A percentile compares a stretch with the other conserved stretches of the same genome.
phyloP scores from a whole-genome alignment of 73 alveolate species.

The Paramecium pentaurelia region DNA sequence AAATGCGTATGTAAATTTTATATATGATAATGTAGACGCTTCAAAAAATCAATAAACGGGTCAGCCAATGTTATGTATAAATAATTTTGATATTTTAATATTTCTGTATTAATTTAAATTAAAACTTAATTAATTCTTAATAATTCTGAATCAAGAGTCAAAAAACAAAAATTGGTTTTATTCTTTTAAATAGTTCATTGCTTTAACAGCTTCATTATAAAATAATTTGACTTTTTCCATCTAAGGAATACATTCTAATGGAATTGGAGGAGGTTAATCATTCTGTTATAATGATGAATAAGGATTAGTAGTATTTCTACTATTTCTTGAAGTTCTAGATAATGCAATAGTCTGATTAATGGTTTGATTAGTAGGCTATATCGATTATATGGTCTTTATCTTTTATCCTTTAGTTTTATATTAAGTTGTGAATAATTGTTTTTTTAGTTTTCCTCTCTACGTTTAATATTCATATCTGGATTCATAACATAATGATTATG shows the following conservation, averaged over 20 bases:
- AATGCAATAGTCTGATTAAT: not conserved
- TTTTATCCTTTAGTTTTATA: not conserved
- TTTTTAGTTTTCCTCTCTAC: slow-evolving; percentile 1
- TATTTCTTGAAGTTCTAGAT: not conserved
- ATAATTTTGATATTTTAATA: not conserved
- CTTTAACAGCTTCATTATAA: slow-evolving; percentile 12
- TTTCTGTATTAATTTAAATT: not conserved
- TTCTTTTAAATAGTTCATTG: slow-evolving; percentile 22
- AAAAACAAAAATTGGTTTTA: not conserved
- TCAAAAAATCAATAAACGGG: not conserved
- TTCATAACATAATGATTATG: not conserved
- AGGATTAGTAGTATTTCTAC: not conserved
- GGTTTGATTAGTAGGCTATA: not conserved
- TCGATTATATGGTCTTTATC: not conserved
- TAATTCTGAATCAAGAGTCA: not conserved
- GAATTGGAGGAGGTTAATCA: slow-evolving; percentile 20
- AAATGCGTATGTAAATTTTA: not conserved
- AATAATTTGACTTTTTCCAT: not conserved
- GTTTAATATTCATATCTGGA: slow-evolving; percentile 7
- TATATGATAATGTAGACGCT: not conserved
- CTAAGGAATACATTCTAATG: not conserved
- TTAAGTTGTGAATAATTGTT: not conserved
- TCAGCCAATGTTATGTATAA: not conserved
- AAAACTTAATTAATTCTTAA: not conserved
- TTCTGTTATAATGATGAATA: not conserved